A percentile compares a stretch with the other conserved stretches of the same genome.
phyloP scores from a whole-genome alignment of 768 basidiomycete genomes.

The Leccinum barrowsii region DNA sequence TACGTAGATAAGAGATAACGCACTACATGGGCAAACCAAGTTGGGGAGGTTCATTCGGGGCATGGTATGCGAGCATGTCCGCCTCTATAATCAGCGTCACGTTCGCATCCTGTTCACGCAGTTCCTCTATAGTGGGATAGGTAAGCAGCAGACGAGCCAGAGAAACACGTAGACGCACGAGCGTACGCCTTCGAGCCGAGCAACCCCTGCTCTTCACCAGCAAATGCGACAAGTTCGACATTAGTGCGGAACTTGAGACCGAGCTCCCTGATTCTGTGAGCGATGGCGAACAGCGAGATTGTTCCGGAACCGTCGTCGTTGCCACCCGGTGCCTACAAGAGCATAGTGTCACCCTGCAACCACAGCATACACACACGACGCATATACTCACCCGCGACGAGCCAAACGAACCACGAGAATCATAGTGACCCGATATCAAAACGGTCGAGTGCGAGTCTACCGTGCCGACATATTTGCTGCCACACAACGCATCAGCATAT shows the following conservation, averaged over 20 bases:
- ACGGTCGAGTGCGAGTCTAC: conserved; percentile 51
- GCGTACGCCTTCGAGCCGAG: conserved; percentile 78
- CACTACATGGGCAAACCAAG: conserved; percentile 75
- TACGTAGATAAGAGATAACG: conserved; percentile 21
- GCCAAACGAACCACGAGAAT: conserved; percentile 90
- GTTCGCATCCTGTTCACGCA: conserved; percentile 57
- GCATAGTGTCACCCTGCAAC: not conserved
- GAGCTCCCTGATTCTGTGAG: conserved; percentile 64
- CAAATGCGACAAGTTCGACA: conserved; percentile 80
- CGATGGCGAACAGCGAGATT: conserved; percentile 74
- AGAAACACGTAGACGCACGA: conserved; percentile 43
- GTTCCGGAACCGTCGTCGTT: conserved; percentile 67
- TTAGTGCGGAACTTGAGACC: conserved; percentile 69
- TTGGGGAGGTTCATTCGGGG: conserved; percentile 73
- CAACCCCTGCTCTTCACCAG: conserved; percentile 91
- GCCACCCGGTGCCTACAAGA: conserved; percentile 42
- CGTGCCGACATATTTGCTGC: conserved; percentile 51
- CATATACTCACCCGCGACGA: conserved; percentile 40
- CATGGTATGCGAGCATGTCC: conserved; percentile 89
- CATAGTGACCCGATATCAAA: conserved; percentile 84
- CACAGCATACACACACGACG: not conserved
- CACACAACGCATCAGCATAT: not conserved
- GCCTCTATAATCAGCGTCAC: conserved; percentile 85
- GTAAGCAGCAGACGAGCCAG: not conserved
- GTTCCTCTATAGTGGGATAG: conserved; percentile 41